Evolutionary conservation across 306 rosid genomes (phyloP).

Genomic region (Quercus variabilis): DNA sequence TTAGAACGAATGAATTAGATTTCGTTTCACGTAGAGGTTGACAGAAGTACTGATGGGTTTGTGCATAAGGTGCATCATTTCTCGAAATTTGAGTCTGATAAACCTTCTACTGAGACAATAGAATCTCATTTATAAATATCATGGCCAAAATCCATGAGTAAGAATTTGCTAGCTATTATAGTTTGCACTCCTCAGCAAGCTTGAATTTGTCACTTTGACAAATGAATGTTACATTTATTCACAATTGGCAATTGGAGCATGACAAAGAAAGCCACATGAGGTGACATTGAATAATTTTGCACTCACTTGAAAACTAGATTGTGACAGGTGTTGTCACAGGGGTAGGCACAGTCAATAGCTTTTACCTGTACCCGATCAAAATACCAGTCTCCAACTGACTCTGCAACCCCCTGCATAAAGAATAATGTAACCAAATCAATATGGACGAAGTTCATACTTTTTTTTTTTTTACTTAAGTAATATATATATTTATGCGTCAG

Average conservation of each 20-base stretch:
- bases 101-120: background rate
- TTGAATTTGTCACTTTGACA: slow-evolving; percentile 8
- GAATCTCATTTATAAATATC: slow-evolving; percentile 7
- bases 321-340: slow-evolving; percentile 89
- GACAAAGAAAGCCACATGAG: slow-evolving; percentile 8
- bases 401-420: slow-evolving; percentile 63
- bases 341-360: slow-evolving; percentile 81
- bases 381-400: slow-evolving; percentile 88
- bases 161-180: slow-evolving; percentile 7
- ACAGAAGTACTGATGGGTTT: background rate
- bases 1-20: background rate
- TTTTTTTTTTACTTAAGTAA: background rate
- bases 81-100: slow-evolving; percentile 20
- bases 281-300: slow-evolving; percentile 22
- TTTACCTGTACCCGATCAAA: slow-evolving; percentile 56
- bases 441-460: background rate
- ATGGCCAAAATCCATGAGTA: background rate
- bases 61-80: background rate
- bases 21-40: background rate
- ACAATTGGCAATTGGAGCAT: slow-evolving; percentile 15
- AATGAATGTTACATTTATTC: slow-evolving; percentile 29
- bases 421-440: background rate
- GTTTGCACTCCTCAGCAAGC: slow-evolving; percentile 13
- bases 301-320: slow-evolving; percentile 75
- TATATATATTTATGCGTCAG: background rate